Conservation (phyloP, 73 alveolate species). For the Tetrahymena malaccensis region DNA sequence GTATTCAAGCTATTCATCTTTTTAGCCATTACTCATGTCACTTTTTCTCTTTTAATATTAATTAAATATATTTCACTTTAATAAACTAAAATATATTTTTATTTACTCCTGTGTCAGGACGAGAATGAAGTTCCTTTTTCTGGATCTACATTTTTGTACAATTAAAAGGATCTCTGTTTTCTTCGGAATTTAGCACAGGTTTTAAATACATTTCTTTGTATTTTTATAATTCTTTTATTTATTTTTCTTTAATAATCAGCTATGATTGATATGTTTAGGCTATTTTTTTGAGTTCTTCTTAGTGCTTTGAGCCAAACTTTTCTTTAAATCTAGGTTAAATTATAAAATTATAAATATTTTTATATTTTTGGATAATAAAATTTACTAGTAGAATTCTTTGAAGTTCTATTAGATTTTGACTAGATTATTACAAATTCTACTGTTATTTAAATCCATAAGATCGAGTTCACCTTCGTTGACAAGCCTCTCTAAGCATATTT, state of each 20-base stretch:
- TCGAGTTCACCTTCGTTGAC: background rate
- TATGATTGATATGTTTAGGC: background rate
- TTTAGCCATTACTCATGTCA: background rate
- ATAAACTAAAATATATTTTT: background rate
- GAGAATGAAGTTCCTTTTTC: background rate
- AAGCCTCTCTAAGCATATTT: background rate
- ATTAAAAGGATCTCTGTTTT: background rate
- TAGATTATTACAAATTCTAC: background rate
- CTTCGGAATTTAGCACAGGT: background rate
- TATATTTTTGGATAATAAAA: no score
- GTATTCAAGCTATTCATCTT: background rate
- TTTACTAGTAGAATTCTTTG: background rate
- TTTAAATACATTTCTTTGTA: background rate
- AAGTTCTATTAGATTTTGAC: background rate
- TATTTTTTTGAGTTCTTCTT: background rate
- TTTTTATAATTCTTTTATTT: background rate
- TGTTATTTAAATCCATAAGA: background rate
- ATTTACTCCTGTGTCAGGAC: background rate
- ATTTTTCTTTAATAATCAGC: background rate
- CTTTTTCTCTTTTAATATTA: background rate
- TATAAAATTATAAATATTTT: background rate
- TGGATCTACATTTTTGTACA: background rate
- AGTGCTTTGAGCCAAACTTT: background rate
- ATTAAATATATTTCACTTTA: background rate
- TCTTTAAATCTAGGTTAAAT: background rate